Conservation (phyloP, 371 early-diverging fungal genomes). For the Circinella umbellata region DNA sequence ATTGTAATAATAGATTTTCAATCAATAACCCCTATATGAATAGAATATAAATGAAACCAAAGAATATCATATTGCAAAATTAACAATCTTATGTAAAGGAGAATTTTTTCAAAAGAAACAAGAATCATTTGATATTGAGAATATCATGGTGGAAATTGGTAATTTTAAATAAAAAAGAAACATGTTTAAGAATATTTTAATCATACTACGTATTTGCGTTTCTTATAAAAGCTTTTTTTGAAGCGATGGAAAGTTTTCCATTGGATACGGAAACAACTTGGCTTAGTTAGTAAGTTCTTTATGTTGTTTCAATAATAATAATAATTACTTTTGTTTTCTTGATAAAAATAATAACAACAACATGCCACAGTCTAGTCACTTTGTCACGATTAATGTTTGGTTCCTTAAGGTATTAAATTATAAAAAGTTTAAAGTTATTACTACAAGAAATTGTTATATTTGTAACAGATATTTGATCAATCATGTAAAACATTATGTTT, state of each 20-base stretch:
- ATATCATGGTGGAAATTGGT: not conserved
- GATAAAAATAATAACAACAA: not conserved
- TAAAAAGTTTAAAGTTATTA: too few relatives aligned
- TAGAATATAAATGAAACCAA: not conserved
- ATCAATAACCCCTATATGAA: too few relatives aligned
- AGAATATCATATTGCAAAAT: slow-evolving; percentile 7
- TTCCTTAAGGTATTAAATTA: not conserved
- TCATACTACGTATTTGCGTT: too few relatives aligned
- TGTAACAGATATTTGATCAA: too few relatives aligned
- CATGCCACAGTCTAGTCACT: not conserved
- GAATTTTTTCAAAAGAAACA: not conserved
- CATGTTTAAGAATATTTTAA: too few relatives aligned
- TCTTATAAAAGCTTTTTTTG: slow-evolving; percentile 8
- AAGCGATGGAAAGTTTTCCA: slow-evolving; percentile 10
- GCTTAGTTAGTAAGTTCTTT: not conserved
- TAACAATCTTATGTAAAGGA: not conserved
- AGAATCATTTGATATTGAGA: not conserved
- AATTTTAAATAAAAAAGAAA: not conserved
- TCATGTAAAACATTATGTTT: too few relatives aligned
- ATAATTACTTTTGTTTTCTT: not conserved
- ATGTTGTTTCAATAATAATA: not conserved
- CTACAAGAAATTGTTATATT: too few relatives aligned
- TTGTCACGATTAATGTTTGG: not conserved
- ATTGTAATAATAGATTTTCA: too few relatives aligned
- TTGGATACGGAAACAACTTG: not conserved